Evolutionary conservation across 495 filamentous ascomycete species (phyloP).

Genomic region (Hyphodiscus hymeniophilus): DNA sequence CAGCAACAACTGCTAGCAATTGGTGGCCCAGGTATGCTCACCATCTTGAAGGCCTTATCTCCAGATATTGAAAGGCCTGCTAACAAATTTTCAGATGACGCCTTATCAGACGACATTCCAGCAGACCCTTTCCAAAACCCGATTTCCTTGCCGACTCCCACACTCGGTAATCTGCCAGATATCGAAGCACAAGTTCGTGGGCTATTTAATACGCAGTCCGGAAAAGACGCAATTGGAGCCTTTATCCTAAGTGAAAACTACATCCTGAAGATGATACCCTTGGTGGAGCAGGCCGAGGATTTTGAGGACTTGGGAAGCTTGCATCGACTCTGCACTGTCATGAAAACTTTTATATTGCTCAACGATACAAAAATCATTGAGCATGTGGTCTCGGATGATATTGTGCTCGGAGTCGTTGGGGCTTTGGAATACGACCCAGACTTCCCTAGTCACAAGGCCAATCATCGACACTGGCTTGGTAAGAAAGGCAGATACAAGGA

Average conservation of each 20-base stretch:
- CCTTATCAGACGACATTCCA: slow-evolving; percentile 72
- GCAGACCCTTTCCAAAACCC: slow-evolving; percentile 57
- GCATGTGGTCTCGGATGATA: slow-evolving; percentile 79
- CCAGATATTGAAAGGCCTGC: not conserved
- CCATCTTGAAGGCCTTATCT: not conserved
- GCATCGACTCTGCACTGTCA: slow-evolving; percentile 91
- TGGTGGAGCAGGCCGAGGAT: slow-evolving; percentile 83
- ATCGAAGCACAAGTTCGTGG: slow-evolving; percentile 74
- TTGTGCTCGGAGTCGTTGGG: slow-evolving; percentile 87
- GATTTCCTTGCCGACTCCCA: slow-evolving; percentile 67
- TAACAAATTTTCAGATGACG: slow-evolving; percentile 58
- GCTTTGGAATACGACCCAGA: slow-evolving; percentile 98
- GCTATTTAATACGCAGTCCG: slow-evolving; percentile 61
- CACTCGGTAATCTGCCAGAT: slow-evolving; percentile 71
- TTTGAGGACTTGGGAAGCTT: slow-evolving; percentile 78
- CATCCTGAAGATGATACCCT: slow-evolving; percentile 75
- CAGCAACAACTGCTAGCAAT: slow-evolving; percentile 54
- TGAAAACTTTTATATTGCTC: slow-evolving; percentile 89
- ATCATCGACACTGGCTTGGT: slow-evolving; percentile 87
- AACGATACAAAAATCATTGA: slow-evolving; percentile 95
- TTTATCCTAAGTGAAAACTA: slow-evolving; percentile 78
- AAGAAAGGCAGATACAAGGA: slow-evolving; percentile 90
- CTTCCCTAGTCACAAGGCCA: slow-evolving; percentile 97
- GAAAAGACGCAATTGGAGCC: slow-evolving; percentile 84
- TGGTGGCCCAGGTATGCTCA: slow-evolving; percentile 15